phyloP scores from a whole-genome alignment of 2,329 filamentous ascomycete genomes.

The Aspergillus sp. region DNA sequence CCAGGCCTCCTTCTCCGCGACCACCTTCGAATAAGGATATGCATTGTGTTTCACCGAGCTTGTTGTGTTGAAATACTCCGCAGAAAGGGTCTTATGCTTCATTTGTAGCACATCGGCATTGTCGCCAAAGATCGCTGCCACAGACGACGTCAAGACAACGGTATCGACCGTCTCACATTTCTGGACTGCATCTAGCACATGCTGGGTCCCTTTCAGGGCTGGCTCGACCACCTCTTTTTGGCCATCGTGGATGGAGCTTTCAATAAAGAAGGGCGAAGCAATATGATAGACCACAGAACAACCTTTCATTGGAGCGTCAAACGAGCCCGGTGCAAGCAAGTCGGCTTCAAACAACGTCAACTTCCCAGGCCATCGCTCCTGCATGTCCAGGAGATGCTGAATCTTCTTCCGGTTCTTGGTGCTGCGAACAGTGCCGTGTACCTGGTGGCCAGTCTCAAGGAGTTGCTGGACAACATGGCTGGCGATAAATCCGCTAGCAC shows the following conservation, averaged over 20 bases:
- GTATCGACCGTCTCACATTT: slow-evolving; percentile 19
- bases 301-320: slow-evolving; percentile 25
- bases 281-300: slow-evolving; percentile 33
- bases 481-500: slow-evolving; percentile 18
- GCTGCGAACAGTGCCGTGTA: slow-evolving; percentile 16
- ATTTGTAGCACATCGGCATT: slow-evolving; percentile 20
- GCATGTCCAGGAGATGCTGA: slow-evolving; percentile 16
- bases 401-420: slow-evolving; percentile 14
- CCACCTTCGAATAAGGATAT: slow-evolving; percentile 26
- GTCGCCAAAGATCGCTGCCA: slow-evolving; percentile 25
- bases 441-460: slow-evolving; percentile 12
- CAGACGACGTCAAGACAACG: slow-evolving; percentile 26
- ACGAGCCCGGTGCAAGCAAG: slow-evolving; percentile 26
- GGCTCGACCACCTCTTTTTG: slow-evolving; percentile 25
- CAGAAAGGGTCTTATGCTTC: slow-evolving; percentile 17
- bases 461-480: slow-evolving; percentile 16
- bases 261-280: slow-evolving; percentile 32
- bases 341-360: slow-evolving; percentile 28
- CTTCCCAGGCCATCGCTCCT: slow-evolving; percentile 11
- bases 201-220: slow-evolving; percentile 22
- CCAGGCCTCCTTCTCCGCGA: slow-evolving; percentile 25
- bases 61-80: slow-evolving; percentile 23
- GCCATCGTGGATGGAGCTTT: slow-evolving; percentile 23
- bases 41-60: slow-evolving; percentile 23
- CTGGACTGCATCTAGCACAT: slow-evolving; percentile 24